These are phyloP conservation scores for Trichosporon coremiiforme DNA, from an alignment of 1,284 basidiomycete species.

Conservation along the genomic window DNA sequence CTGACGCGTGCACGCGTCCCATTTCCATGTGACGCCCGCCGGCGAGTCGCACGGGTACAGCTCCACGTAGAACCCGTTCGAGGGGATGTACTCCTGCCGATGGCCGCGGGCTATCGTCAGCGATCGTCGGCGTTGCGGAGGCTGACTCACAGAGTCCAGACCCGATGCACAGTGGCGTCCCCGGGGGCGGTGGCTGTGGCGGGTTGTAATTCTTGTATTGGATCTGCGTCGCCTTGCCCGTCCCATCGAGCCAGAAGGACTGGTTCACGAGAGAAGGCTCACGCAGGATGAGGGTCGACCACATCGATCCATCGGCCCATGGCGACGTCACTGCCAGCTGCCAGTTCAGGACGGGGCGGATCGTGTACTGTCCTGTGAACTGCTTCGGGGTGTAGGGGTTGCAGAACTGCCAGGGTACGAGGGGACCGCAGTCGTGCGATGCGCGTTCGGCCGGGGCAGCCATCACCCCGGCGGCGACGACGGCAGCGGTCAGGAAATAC, in stretches of 20 bases:
- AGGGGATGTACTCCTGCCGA: background rate
- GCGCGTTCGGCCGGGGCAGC: no score
- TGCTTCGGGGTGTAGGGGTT: no score
- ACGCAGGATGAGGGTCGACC: background rate
- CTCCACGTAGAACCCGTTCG: background rate
- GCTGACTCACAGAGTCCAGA: background rate
- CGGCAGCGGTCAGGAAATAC: no score
- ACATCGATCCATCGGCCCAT: background rate
- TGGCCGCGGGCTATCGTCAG: background rate
- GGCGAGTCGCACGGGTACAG: background rate
- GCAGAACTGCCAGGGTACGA: no score
- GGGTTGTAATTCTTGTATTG: background rate
- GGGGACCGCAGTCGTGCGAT: no score
- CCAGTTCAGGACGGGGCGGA: background rate
- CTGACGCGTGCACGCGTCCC: background rate
- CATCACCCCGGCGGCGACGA: no score
- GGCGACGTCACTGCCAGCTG: background rate
- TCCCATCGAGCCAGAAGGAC: background rate
- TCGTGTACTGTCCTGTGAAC: background rate
- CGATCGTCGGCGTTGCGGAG: background rate
- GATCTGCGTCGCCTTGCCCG: background rate
- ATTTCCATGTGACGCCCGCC: background rate
- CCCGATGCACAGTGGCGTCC: background rate
- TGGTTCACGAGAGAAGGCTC: background rate
- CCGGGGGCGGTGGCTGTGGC: no score